Evolutionary conservation across 306 rosid genomes (phyloP), one percentile per base, ranked within the genome.

Genomic region (Prunus mume): DNA sequence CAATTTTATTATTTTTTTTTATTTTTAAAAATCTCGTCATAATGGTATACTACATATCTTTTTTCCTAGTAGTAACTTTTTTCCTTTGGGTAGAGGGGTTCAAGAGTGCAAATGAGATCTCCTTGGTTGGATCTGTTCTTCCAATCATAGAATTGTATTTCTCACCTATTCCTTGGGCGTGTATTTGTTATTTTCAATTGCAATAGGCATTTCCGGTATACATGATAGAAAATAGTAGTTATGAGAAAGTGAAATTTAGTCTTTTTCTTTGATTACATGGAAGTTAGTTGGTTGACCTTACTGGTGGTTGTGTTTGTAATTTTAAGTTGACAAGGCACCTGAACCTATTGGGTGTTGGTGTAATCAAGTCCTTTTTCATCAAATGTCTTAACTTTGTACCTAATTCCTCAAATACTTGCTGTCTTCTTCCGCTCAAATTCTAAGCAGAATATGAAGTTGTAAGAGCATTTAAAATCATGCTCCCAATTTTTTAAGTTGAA

Each of bases 1-100:
- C 77, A 76, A 72, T 25, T 75, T 75, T 66, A 55, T 65, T 65
- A 55, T 65, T 65, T 49, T n/a, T 32, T 51, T 57, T 13, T 34
- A 22, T 15, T 45, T 51, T 50, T 13, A 49, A 22, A 28, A 28
- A 12, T 68, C 47, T 25, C 8, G 2, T 51, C 58, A 22, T 62
- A 70, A 18, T 77, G 30, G 34, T 57, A 24, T 70, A 47, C 52
- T 34, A 25, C 34, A 47, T 13, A 7, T 67, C 15, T 10, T 28
- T 38, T 49, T 25, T 58, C 4, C 12, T 9, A 47, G 25, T 46
- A 60, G 32, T 45, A 14, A 41, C 27, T 27, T 17, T 24, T n/a
- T 43, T 2, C 54, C 0, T 32, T 3, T 19, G 49, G 22, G 69
- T 34, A 65, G 69, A 19, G 69, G 43, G 46, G 47, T 25, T 65